A percentile compares a stretch with the other conserved stretches of the same genome.
Evolutionary conservation across 306 rosid species (phyloP).

Genomic region (Cercis canadensis): DNA sequence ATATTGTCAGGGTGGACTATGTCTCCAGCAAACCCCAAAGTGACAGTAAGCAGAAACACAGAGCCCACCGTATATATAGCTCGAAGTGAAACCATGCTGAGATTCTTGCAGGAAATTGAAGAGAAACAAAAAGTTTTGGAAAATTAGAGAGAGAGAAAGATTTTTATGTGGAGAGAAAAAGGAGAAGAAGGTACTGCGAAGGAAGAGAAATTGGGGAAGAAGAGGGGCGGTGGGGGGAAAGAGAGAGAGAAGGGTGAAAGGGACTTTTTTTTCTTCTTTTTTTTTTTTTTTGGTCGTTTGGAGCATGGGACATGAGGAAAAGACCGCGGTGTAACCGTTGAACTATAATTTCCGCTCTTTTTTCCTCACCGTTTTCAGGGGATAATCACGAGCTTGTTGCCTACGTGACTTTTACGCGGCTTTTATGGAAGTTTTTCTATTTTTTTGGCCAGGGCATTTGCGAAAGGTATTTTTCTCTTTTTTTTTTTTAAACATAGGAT

Average conservation of each 20-base stretch:
- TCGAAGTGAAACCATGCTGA: slow-evolving; percentile 60
- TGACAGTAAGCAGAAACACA: slow-evolving; percentile 47
- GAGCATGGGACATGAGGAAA: slow-evolving; percentile 34
- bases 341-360: slow-evolving; percentile 36
- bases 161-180: slow-evolving; percentile 33
- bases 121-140: slow-evolving; percentile 39
- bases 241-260: slow-evolving; percentile 31
- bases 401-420: slow-evolving; percentile 11
- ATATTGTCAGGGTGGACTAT: slow-evolving; percentile 85
- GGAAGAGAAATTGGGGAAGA: slow-evolving; percentile 34
- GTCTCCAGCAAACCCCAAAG: slow-evolving; percentile 77
- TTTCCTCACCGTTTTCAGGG: background rate
- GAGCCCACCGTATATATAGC: slow-evolving; percentile 36
- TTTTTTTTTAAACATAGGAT: too few relatives aligned
- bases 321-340: slow-evolving; percentile 59
- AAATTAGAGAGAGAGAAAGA: slow-evolving; percentile 16
- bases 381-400: slow-evolving; percentile 6
- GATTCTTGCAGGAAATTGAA: slow-evolving; percentile 25
- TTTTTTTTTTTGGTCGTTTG: slow-evolving; percentile 45
- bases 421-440: background rate
- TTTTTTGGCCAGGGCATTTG: too few relatives aligned
- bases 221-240: slow-evolving; percentile 30
- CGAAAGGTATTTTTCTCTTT: too few relatives aligned
- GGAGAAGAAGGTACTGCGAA: slow-evolving; percentile 29
- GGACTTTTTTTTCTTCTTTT: background rate